Conservation (phyloP, 2,329 filamentous ascomycete genomes). For the Chaetomiaceae sp. region DNA sequence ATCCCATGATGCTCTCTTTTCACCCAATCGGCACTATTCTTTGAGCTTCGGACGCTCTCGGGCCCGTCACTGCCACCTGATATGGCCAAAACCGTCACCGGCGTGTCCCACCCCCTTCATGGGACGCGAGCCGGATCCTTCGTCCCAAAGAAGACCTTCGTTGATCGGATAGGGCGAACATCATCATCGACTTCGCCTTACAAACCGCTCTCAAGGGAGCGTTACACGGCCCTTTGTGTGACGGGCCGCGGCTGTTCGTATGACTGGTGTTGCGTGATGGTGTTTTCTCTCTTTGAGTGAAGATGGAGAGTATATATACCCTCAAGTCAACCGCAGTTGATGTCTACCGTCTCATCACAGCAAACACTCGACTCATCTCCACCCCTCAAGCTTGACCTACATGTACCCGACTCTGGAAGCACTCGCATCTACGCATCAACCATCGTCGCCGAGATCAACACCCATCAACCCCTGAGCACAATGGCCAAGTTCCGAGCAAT, state of each 20-base stretch:
- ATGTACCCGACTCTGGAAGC: no score
- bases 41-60: not conserved
- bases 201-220: not conserved
- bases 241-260: not conserved
- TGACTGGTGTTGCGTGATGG: not conserved
- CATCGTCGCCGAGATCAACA: no score
- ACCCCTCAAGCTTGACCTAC: no score
- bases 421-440: no score
- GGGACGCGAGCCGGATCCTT: not conserved
- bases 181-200: not conserved
- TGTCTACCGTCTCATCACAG: not conserved
- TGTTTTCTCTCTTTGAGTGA: not conserved
- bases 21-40: no score
- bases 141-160: not conserved
- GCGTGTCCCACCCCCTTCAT: not conserved
- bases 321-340: not conserved
- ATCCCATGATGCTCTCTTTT: not conserved
- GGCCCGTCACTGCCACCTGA: not conserved
- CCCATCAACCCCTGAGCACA: no score
- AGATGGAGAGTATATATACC: not conserved
- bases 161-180: not conserved
- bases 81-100: not conserved
- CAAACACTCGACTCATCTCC: no score
- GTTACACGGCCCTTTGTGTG: slow-evolving; percentile 1
- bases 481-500: no score